Evolutionary conservation across 345 rosid species (phyloP), one percentile per base, ranked within the genome.

Genomic region (Hibiscus trionum): DNA sequence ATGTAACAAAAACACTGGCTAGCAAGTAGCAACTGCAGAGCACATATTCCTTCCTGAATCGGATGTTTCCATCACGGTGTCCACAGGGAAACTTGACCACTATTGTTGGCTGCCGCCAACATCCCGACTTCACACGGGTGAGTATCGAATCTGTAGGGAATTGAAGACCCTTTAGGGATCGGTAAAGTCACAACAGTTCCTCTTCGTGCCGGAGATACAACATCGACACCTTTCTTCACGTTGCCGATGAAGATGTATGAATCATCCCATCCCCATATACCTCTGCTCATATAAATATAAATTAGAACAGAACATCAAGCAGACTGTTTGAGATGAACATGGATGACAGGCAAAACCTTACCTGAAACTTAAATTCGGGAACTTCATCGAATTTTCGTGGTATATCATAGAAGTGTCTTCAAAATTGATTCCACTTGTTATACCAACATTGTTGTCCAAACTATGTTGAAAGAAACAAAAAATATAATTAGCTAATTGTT

Each of bases 211-310:
- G 77, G 65, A 69, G 89, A 88, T 73, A 91, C 84, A 58, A 90
- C 87, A 82, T 91, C 95, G 7, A 94, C 86, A 70, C 81, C 86
- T 77, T 82, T 83, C 56, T 76, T 79, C 83, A 81, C 71, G 59
- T 86, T 90, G 67, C 91, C 98, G 0, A 86, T 76, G 84, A 81
- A 91, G 70, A 94, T 26, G 68, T 69, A 73, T 17, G 91, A 83
- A 80, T 91, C 98, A 77, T 90, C 95, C 98, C 98, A 94, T 5
- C 97, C 98, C 97, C 97, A 91, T 37, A 82, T 82, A 35, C 86
- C 93, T 80, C 94, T 91, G 87, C 68, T 6, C n/a, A 55, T 26
- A 16, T 6, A 35, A 4, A 39, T 58, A 64, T 39, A 39, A 39
- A 39, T 39, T 7, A 39, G 21, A 6, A n/a, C 21, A 52, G 11